Percentiles rank a stretch among this genome's conserved stretches.
Evolutionary conservation across 305 asterid species (phyloP).

Genomic region (Fraxinus greggii): DNA sequence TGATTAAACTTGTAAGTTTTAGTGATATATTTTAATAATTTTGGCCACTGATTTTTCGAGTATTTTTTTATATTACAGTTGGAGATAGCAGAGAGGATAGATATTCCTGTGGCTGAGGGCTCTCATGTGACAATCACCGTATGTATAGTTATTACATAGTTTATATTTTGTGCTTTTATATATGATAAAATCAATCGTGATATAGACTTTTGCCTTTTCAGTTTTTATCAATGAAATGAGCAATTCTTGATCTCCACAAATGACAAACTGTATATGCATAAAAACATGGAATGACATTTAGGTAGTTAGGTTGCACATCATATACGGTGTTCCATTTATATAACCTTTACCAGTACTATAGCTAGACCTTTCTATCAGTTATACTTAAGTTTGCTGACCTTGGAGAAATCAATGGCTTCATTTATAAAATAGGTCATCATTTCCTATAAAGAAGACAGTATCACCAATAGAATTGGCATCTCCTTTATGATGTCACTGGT

Average conservation of each 20-base stretch:
- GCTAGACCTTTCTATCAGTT: background rate
- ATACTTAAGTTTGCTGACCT: background rate
- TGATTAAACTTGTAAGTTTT: background rate
- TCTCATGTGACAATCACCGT: constrained; percentile 92
- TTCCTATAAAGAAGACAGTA: background rate
- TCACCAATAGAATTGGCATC: background rate
- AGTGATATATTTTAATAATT: background rate
- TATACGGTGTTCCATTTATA: background rate
- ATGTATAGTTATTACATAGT: constrained; percentile 33
- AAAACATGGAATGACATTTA: background rate
- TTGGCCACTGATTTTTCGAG: constrained; percentile 9
- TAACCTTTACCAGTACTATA: background rate
- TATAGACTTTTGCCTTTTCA: background rate
- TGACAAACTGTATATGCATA: background rate
- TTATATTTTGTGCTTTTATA: constrained; percentile 14
- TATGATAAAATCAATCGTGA: background rate
- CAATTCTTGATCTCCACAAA: background rate
- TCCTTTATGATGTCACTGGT: background rate
- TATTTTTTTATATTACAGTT: constrained; percentile 44
- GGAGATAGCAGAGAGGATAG: constrained; percentile 92
- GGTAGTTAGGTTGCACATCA: background rate
- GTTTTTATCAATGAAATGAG: background rate
- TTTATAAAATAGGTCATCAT: background rate
- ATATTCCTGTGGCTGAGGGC: constrained; percentile 98
- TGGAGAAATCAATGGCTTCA: background rate